These are phyloP conservation scores for Penicillium sp. DNA, from an alignment of 2,329 filamentous ascomycete species.

Conservation along the genomic window DNA sequence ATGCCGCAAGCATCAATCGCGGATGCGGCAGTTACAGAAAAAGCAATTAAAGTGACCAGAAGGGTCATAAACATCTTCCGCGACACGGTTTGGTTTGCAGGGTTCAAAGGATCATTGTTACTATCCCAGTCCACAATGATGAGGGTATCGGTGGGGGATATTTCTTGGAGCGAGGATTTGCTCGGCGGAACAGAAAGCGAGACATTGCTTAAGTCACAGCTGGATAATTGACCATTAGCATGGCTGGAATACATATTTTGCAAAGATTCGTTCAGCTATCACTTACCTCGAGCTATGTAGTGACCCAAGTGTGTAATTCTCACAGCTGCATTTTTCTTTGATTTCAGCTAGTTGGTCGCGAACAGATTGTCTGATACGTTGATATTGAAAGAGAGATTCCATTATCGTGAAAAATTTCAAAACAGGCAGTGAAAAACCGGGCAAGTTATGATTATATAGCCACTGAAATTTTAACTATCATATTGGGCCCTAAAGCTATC, in stretches of 20 bases:
- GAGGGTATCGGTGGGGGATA: background rate
- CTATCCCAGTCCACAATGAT: slow-evolving; percentile 40
- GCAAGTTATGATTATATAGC: background rate
- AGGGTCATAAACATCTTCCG: slow-evolving; percentile 42
- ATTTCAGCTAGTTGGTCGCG: background rate
- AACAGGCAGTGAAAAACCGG: background rate
- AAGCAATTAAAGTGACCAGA: slow-evolving; percentile 51
- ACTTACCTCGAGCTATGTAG: background rate
- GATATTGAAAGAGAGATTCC: background rate
- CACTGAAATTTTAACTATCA: background rate
- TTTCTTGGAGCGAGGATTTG: background rate
- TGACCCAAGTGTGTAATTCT: background rate
- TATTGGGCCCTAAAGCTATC: background rate
- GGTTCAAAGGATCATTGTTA: slow-evolving; percentile 39
- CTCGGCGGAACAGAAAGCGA: background rate
- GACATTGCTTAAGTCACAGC: background rate
- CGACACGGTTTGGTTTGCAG: slow-evolving; percentile 36
- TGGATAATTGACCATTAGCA: background rate
- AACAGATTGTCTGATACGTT: background rate
- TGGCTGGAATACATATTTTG: background rate
- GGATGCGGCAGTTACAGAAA: slow-evolving; percentile 53
- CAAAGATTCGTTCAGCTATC: background rate
- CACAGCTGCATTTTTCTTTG: background rate
- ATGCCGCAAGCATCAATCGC: slow-evolving; percentile 54
- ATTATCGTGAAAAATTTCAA: background rate